Evolutionary conservation across 768 basidiomycete genomes (phyloP).

Genomic region (Lentinula raphanica): DNA sequence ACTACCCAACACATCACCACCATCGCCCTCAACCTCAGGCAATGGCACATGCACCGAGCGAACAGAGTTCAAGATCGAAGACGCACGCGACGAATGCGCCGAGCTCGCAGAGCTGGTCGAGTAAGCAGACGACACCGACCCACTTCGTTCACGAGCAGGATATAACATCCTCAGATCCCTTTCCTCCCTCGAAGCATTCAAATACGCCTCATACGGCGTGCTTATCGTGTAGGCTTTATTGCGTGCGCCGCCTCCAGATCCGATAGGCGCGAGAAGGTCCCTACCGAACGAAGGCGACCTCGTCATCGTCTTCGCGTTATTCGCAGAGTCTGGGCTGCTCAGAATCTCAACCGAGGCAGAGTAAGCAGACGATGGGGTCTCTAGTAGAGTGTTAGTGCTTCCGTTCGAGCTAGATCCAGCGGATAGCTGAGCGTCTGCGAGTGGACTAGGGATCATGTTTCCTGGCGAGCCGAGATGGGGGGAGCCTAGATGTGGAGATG

Average conservation of each 20-base stretch:
- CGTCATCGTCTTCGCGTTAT: not conserved
- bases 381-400: not conserved
- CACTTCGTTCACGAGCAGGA: not conserved
- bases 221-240: constrained; percentile 5
- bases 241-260: not conserved
- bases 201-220: constrained; percentile 3
- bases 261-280: not conserved
- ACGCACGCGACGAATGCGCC: not conserved
- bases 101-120: not conserved
- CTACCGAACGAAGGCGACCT: not conserved
- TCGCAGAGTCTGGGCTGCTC: not conserved
- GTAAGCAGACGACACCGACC: not conserved
- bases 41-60: not conserved
- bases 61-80: not conserved
- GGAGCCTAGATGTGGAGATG: not conserved
- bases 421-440: not conserved
- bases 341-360: not conserved
- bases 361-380: not conserved
- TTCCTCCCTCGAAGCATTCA: not conserved
- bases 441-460: not conserved
- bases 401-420: not conserved
- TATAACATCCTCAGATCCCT: not conserved
- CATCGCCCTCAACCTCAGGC: not conserved
- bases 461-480: not conserved
- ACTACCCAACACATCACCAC: not conserved